Conservation (phyloP, 148 eudicot genomes). For the Limonium bicolor region DNA sequence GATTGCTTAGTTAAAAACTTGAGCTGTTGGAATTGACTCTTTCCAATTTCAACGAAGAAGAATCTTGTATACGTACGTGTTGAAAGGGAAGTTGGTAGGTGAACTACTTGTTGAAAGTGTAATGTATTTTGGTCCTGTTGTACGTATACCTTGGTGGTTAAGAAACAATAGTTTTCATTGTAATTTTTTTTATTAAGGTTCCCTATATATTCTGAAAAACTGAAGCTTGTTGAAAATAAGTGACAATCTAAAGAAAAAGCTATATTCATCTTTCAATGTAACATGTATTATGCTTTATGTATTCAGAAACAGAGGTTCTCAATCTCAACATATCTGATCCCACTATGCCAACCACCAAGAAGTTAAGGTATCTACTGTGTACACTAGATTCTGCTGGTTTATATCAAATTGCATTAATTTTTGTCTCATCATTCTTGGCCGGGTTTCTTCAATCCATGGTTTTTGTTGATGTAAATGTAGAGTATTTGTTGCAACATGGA, state of each 20-base stretch:
- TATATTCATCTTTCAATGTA: constrained; percentile 3
- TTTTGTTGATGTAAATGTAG: constrained; percentile 9
- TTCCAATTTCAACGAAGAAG: too few relatives aligned
- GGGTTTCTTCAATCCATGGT: not conserved
- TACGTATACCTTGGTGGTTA: not conserved
- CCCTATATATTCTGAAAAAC: not conserved
- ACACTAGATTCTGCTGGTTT: not conserved
- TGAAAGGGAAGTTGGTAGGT: too few relatives aligned
- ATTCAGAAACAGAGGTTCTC: constrained; percentile 2
- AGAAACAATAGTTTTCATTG: not conserved
- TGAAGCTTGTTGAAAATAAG: not conserved
- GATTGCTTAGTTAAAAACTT: not conserved
- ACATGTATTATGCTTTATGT: too few relatives aligned
- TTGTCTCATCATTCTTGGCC: not conserved
- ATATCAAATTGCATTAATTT: not conserved
- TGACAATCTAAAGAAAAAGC: too few relatives aligned
- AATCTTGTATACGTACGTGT: too few relatives aligned
- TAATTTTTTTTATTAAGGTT: not conserved
- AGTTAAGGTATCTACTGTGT: not conserved
- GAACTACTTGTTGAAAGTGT: too few relatives aligned
- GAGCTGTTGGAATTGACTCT: not conserved
- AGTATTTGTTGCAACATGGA: constrained; percentile 69
- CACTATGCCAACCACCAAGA: constrained; percentile 2
- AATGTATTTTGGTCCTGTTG: too few relatives aligned
- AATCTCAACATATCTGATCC: constrained; percentile 8